phyloP scores from a whole-genome alignment of 73 alveolate species.

The Paramecium tetraurelia region DNA sequence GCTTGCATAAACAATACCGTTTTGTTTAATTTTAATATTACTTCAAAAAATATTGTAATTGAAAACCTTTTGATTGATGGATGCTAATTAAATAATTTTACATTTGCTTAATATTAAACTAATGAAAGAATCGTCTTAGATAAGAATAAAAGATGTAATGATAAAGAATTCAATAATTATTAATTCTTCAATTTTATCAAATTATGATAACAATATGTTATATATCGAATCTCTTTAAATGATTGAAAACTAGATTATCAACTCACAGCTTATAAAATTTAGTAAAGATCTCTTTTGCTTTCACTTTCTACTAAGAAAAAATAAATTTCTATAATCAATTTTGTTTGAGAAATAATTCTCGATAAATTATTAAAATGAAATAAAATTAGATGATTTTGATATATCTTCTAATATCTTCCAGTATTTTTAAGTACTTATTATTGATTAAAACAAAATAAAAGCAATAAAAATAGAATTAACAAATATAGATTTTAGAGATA shows the following conservation, averaged over 20 bases:
- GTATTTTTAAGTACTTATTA: neutral
- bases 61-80: neutral
- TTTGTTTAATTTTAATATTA: neutral
- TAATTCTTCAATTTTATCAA: neutral
- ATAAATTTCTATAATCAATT: neutral
- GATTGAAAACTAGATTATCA: neutral
- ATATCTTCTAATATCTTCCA: neutral
- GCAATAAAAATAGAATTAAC: neutral
- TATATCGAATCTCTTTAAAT: neutral
- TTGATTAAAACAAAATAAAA: no score
- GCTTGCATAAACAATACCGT: neutral
- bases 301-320: neutral
- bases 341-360: neutral
- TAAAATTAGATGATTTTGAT: neutral
- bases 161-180: neutral
- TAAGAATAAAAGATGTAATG: no score
- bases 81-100: neutral
- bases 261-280: neutral
- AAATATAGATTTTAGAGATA: neutral
- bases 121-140: neutral
- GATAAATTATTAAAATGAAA: neutral
- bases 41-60: neutral
- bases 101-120: neutral
- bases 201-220: neutral
- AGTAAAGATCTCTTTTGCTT: neutral